A percentile compares a stretch with the other conserved stretches of the same genome.
phyloP scores from a whole-genome alignment of 345 rosid genomes.

The Acer saccharum region DNA sequence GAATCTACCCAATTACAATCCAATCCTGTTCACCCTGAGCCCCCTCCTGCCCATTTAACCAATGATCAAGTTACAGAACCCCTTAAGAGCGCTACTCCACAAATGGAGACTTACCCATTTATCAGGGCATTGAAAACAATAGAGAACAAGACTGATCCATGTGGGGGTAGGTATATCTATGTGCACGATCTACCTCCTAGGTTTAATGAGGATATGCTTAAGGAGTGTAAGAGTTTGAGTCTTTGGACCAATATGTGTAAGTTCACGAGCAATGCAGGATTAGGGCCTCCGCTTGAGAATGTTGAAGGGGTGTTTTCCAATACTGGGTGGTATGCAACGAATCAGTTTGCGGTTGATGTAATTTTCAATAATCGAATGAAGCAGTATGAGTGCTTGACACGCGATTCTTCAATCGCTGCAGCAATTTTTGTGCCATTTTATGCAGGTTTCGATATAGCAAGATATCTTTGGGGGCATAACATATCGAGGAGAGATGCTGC shows the following conservation, averaged over 20 bases:
- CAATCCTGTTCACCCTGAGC: slow-evolving; percentile 23
- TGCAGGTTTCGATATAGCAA: slow-evolving; percentile 85
- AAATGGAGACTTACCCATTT: slow-evolving; percentile 49
- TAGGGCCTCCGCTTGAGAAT: slow-evolving; percentile 85
- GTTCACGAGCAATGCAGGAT: slow-evolving; percentile 73
- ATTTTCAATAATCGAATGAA: slow-evolving; percentile 85
- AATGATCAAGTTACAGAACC: slow-evolving; percentile 15
- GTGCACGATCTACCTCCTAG: slow-evolving; percentile 75
- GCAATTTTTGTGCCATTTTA: slow-evolving; percentile 87
- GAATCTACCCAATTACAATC: slow-evolving; percentile 38
- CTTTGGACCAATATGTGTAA: slow-evolving; percentile 95
- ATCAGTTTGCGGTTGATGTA: slow-evolving; percentile 88
- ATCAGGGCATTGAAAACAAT: slow-evolving; percentile 66
- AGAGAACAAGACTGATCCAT: slow-evolving; percentile 77
- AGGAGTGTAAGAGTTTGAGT: slow-evolving; percentile 78
- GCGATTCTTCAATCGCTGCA: slow-evolving; percentile 83
- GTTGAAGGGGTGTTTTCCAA: slow-evolving; percentile 78
- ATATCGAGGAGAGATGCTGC: slow-evolving; percentile 77
- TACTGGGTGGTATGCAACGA: slow-evolving; percentile 83
- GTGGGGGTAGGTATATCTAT: slow-evolving; percentile 83
- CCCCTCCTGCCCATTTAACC: slow-evolving; percentile 29
- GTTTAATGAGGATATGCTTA: slow-evolving; percentile 88
- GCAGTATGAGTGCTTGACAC: slow-evolving; percentile 80
- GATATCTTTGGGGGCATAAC: slow-evolving; percentile 85
- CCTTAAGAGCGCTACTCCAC: not conserved